Percentiles rank a stretch among this genome's conserved stretches.
phyloP scores from a whole-genome alignment of 2,329 filamentous ascomycete species.

The Pezicula neosporulosa region DNA sequence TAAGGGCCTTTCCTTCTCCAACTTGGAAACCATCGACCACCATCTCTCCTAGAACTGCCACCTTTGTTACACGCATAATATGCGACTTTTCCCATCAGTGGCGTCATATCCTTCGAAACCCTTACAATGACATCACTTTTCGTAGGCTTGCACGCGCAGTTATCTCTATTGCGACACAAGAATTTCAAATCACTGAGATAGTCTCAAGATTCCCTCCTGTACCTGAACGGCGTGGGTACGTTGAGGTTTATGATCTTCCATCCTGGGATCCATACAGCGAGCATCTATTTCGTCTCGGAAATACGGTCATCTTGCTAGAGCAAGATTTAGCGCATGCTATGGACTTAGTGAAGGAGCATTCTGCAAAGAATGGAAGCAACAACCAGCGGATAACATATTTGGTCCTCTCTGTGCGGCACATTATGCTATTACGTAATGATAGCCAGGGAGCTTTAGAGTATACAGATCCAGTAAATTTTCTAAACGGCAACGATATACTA shows the following conservation, averaged over 20 bases:
- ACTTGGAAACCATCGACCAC: too few relatives aligned
- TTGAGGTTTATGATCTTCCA: background rate
- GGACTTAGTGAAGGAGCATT: background rate
- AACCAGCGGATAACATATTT: background rate
- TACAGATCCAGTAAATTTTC: background rate
- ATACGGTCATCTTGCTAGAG: background rate
- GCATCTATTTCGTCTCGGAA: background rate
- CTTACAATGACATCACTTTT: background rate
- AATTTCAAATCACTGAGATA: background rate
- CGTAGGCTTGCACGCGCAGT: background rate
- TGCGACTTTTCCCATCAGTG: conserved; percentile 1
- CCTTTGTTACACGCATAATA: background rate
- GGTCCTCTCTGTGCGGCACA: background rate
- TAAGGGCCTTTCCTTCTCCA: background rate
- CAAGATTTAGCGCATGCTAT: background rate
- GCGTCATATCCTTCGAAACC: conserved; percentile 1
- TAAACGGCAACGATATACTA: background rate
- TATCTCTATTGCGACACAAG: background rate
- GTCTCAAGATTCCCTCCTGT: background rate
- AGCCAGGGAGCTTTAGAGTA: background rate
- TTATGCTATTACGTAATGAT: background rate
- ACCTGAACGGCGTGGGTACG: background rate
- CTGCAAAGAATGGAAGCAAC: background rate
- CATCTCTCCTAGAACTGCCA: background rate
- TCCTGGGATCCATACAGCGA: background rate